These are phyloP conservation scores for Cyclostephanos invisitatus DNA, from an alignment of 108 stramenopile genomes.

Conservation along the genomic window DNA sequence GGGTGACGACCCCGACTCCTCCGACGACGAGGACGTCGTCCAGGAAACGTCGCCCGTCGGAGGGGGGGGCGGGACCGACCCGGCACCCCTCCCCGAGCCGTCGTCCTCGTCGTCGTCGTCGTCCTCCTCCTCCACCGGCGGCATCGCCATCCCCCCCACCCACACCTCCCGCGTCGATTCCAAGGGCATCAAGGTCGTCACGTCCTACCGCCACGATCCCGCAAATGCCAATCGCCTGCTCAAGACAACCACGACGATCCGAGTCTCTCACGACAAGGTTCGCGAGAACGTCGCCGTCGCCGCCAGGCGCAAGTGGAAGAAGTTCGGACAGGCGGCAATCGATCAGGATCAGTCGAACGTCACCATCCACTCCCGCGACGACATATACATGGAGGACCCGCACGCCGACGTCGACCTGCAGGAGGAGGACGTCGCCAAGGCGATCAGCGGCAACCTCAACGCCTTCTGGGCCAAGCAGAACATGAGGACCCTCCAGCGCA, in stretches of 20 bases:
- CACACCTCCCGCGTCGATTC: slow-evolving; percentile 78
- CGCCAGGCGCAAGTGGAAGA: slow-evolving; percentile 78
- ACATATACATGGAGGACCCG: slow-evolving; percentile 85
- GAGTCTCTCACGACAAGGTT: slow-evolving; percentile 57
- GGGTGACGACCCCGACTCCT: slow-evolving; percentile 43
- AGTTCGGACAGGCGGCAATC: slow-evolving; percentile 75
- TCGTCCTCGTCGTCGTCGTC: slow-evolving; percentile 19
- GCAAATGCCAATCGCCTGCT: slow-evolving; percentile 64
- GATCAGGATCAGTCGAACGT: slow-evolving; percentile 72
- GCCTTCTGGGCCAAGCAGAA: slow-evolving; percentile 92
- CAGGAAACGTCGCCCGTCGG: not conserved
- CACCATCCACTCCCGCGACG: slow-evolving; percentile 82
- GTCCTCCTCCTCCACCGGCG: slow-evolving; percentile 9
- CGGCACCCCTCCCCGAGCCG: slow-evolving; percentile 10
- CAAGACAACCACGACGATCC: slow-evolving; percentile 80
- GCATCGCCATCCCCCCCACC: slow-evolving; percentile 76
- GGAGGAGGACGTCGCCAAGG: slow-evolving; percentile 79
- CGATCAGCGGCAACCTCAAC: slow-evolving; percentile 82
- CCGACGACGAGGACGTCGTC: slow-evolving; percentile 33
- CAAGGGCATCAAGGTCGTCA: slow-evolving; percentile 87
- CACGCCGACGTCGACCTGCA: slow-evolving; percentile 87
- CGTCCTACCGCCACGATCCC: slow-evolving; percentile 77
- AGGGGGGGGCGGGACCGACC: slow-evolving; percentile 5
- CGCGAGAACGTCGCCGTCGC: slow-evolving; percentile 67
- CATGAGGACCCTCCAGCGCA: slow-evolving; percentile 79